phyloP scores from a whole-genome alignment of 805 yeast genomes.

The Metschnikowia lochheadii region DNA sequence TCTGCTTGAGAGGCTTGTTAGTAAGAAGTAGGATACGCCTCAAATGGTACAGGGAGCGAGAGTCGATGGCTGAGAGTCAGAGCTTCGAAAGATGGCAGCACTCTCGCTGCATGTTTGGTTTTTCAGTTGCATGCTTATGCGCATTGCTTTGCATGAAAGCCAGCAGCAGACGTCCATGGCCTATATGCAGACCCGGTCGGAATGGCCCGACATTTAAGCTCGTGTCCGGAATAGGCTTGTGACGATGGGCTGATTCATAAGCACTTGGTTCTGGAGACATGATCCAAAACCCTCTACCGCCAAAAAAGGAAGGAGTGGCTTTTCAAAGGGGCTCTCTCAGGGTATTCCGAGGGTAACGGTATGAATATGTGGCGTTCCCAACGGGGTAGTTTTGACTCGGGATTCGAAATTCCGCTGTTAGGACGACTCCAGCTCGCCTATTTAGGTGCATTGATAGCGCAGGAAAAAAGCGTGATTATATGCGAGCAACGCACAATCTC shows the following conservation, averaged over 20 bases:
- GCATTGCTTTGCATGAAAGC: background rate
- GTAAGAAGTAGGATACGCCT: too few relatives aligned
- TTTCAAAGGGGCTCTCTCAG: too few relatives aligned
- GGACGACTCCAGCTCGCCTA: conserved; percentile 1
- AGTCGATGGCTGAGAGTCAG: too few relatives aligned
- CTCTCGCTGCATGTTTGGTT: background rate
- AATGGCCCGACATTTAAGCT: background rate
- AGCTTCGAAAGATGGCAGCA: background rate
- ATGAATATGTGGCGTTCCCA: too few relatives aligned
- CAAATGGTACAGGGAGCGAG: too few relatives aligned
- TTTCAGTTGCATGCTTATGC: background rate
- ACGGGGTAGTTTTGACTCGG: background rate
- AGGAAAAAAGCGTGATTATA: background rate
- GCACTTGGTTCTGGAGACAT: background rate
- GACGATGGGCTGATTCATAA: background rate
- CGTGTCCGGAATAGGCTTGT: background rate
- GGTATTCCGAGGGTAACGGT: too few relatives aligned
- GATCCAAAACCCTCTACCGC: too few relatives aligned
- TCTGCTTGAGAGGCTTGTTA: too few relatives aligned
- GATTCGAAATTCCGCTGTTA: background rate
- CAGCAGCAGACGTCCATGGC: background rate
- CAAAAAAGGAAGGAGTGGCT: too few relatives aligned
- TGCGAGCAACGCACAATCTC: background rate
- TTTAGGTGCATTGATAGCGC: conserved; percentile 1
- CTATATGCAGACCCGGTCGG: background rate